Percentiles rank a stretch among this genome's conserved stretches.
These are phyloP conservation scores for Fusarium sambucinum DNA, from an alignment of 2,329 filamentous ascomycete species.

Conservation along the genomic window DNA sequence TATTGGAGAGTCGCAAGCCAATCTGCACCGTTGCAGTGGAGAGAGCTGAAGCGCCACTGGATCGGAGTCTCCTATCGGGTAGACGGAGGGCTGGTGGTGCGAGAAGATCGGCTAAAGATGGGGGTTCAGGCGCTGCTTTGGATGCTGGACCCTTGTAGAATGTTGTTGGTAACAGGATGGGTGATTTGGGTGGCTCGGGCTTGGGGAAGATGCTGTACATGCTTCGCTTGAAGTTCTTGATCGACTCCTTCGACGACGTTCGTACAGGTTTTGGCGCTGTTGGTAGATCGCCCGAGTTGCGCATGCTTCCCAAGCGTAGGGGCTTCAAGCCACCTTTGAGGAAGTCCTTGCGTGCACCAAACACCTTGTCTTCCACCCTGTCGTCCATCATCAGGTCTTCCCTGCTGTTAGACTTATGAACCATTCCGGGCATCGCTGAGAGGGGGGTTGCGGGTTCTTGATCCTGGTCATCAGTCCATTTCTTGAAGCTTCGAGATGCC, in stretches of 20 bases:
- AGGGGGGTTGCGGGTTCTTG: slow-evolving; percentile 24
- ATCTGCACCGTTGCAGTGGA: slow-evolving; percentile 79
- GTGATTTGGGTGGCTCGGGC: slow-evolving; percentile 36
- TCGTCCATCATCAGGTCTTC: slow-evolving; percentile 24
- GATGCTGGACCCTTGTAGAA: slow-evolving; percentile 55
- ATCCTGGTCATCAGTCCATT: slow-evolving; percentile 29
- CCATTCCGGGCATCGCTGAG: slow-evolving; percentile 18
- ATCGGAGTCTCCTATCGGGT: slow-evolving; percentile 58
- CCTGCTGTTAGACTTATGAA: slow-evolving; percentile 27
- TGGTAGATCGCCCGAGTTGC: slow-evolving; percentile 35
- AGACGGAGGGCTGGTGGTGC: slow-evolving; percentile 60
- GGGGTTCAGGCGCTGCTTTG: slow-evolving; percentile 15
- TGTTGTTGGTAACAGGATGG: slow-evolving; percentile 60
- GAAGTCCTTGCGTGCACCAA: slow-evolving; percentile 42
- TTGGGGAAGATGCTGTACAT: slow-evolving; percentile 48
- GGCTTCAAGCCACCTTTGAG: slow-evolving; percentile 37
- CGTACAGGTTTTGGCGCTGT: slow-evolving; percentile 33
- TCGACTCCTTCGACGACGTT: slow-evolving; percentile 35
- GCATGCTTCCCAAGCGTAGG: slow-evolving; percentile 41
- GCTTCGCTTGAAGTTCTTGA: slow-evolving; percentile 44
- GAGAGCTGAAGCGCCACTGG: slow-evolving; percentile 70
- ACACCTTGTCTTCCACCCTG: slow-evolving; percentile 53
- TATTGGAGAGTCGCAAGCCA: slow-evolving; percentile 74
- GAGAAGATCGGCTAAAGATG: slow-evolving; percentile 37
- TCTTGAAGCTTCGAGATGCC: slow-evolving; percentile 29